phyloP scores from a whole-genome alignment of 371 early-diverging fungal species.

The Mortierella sp. region DNA sequence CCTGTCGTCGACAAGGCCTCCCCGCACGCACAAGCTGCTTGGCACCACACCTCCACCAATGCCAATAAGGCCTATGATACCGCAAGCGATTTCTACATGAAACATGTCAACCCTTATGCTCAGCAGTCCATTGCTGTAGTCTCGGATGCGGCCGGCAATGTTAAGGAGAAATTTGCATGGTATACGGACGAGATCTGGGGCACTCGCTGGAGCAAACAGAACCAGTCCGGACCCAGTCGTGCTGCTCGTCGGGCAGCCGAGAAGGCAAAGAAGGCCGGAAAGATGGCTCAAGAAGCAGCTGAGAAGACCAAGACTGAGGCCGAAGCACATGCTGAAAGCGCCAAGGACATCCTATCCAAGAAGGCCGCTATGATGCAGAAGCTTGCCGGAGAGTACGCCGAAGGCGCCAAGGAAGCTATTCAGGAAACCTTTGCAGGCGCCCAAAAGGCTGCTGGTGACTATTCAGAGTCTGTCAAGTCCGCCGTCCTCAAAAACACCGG shows the following conservation, averaged over 20 bases:
- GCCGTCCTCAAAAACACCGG: constrained; percentile 4
- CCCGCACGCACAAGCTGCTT: constrained; percentile 30
- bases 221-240: constrained; percentile 11
- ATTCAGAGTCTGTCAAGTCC: constrained; percentile 14
- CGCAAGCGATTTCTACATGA: constrained; percentile 22
- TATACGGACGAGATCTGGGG: constrained; percentile 39
- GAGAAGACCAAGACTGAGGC: constrained; percentile 3
- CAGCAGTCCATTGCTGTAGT: constrained; percentile 16
- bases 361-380: constrained; percentile 22
- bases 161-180: constrained; percentile 12
- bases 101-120: constrained; percentile 38
- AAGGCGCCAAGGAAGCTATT: constrained; percentile 11
- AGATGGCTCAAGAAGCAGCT: constrained; percentile 3
- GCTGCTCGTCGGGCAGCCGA: constrained; percentile 7
- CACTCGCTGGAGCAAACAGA: constrained; percentile 26
- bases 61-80: constrained; percentile 11
- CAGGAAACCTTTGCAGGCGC: constrained; percentile 8
- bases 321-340: not conserved
- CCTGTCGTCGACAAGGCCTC: constrained; percentile 38
- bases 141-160: constrained; percentile 18
- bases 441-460: constrained; percentile 15
- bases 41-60: constrained; percentile 22
- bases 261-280: constrained; percentile 9
- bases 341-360: constrained; percentile 6
- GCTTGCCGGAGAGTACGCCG: constrained; percentile 10